Evolutionary conservation across 2,329 filamentous ascomycete species (phyloP), one percentile per base, ranked within the genome.

Genomic region (Colletotrichum costaricense): DNA sequence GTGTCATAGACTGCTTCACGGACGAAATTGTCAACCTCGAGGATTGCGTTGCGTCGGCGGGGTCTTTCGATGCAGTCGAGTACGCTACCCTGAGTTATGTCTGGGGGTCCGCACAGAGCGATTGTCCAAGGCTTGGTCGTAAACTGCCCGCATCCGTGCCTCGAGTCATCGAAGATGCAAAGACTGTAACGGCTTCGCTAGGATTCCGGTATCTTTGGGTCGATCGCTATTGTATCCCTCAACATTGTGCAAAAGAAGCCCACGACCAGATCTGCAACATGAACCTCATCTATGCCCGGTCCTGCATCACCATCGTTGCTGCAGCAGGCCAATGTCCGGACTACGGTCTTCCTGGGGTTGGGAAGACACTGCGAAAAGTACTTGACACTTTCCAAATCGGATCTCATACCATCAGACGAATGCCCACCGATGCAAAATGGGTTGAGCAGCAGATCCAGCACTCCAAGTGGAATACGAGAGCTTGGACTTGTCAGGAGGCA

Each of bases 21-120:
- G 8, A 58, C 14, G 8, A 28, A 16, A 33, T 58, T 30, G 16
- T 58, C 55, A 33, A 16, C 16, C 28, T 58, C 14, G 6, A 19
- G 55, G 28, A 58, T 30, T 58, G 55, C 28, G 1, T 58, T 19
- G 16, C 16, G 16, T 24, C 24, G 2, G 12, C 1, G 14, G 55
- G 55, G 8, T 58, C 28, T n/a, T 58, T 58, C 28, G 55, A 28
- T 19, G 19, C 16, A 26, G 16, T 58, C 16, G 55, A 77, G 62
- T 84, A 84, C 58, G 78, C 80, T 19, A 79, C 83, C 3, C 76
- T 84, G 35, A 84, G 83, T 74, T 84, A 84, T 69, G 81, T 79
- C 24, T 79, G 78, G 71, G 78, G 79, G 46, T 74, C 24, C 22
- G 28, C 2, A 11, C 24, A 30, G 9, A 42, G 19, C 33, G 33